phyloP scores from a whole-genome alignment of 2,329 filamentous ascomycete species.

The Myriosclerotinia scirpicola region DNA sequence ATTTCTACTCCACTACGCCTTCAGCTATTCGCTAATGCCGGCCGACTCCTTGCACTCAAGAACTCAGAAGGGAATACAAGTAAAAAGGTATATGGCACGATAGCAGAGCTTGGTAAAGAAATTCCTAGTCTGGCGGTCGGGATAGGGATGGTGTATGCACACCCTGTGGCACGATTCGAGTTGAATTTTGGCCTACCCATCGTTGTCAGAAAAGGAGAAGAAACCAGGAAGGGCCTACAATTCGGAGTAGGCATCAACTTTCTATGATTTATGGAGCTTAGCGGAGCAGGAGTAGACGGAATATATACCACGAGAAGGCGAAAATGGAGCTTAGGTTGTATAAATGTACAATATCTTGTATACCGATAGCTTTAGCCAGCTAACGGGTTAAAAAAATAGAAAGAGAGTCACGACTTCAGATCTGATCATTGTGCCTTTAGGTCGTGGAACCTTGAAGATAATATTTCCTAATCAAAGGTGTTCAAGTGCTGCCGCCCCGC shows the following conservation, averaged over 20 bases:
- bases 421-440: background rate
- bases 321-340: constrained; percentile 6
- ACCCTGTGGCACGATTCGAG: constrained; percentile 90
- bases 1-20: constrained; percentile 81
- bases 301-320: constrained; percentile 15
- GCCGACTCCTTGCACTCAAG: constrained; percentile 75
- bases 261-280: constrained; percentile 56
- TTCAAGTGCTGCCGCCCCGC: background rate
- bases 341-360: constrained; percentile 8
- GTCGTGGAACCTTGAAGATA: background rate
- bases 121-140: constrained; percentile 84
- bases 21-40: constrained; percentile 89
- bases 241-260: constrained; percentile 98
- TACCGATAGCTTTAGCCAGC: constrained; percentile 14
- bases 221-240: constrained; percentile 85
- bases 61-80: constrained; percentile 41
- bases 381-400: constrained; percentile 10
- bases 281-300: constrained; percentile 6
- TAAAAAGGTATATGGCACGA: constrained; percentile 52
- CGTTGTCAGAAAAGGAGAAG: constrained; percentile 77
- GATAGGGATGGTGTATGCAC: constrained; percentile 88
- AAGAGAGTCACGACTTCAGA: background rate
- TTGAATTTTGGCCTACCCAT: constrained; percentile 92
- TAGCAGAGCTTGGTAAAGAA: constrained; percentile 70
- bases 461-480: background rate